Base-by-base conservation (phyloP, 2,329 filamentous ascomycete genomes). In the Parafenestella ontariensis region DNA sequence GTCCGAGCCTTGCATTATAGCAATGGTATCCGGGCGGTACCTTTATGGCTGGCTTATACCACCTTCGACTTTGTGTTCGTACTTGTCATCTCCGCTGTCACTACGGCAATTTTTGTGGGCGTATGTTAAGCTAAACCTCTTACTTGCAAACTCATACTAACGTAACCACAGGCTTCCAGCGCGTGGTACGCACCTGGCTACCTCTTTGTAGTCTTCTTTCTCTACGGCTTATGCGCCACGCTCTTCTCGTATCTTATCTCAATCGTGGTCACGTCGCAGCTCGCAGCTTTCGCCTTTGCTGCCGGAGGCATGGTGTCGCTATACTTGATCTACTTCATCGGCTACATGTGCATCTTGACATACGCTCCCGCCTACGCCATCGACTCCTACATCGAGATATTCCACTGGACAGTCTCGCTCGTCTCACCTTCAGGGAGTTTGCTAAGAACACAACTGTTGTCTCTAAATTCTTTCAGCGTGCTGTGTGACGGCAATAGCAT, bases 1-100 rank as follows among this genome's bases (percentile, higher is more conserved):
- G 91, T 97, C 21, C 86, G 93, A 46, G 89, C 90, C 15, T 80
- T 97, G 26, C 89, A 97, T 74, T 97, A 96, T 76, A 96, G 91
- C 49, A 97, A 96, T 69, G 93, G 93, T 42, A 92, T 96, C 24
- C 83, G 90, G 11, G 88, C 90, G 0, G 80, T 90, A 8, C 91
- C 92, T 0, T 80, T 97, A 1, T 97, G 94, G 93, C 76, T 91
- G 5, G 91, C 93, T 1, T 96, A 97, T 69, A 81, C 89, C 0
- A 69, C 81, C 0, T 96, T 96, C 68, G 93, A 97, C 76, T 92
- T 93, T 60, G 71, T 85, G 39, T 87, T 96, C 51, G 87, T 92
- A 1, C 70, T 96, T 13, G 65, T 85, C 3, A 84, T 87, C 23
- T 87, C 88, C 18, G 86, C 87, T 7, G 66, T 95, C 9, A 82